phyloP scores from a whole-genome alignment of 1,284 basidiomycete genomes.

The Vanrija sp. region DNA sequence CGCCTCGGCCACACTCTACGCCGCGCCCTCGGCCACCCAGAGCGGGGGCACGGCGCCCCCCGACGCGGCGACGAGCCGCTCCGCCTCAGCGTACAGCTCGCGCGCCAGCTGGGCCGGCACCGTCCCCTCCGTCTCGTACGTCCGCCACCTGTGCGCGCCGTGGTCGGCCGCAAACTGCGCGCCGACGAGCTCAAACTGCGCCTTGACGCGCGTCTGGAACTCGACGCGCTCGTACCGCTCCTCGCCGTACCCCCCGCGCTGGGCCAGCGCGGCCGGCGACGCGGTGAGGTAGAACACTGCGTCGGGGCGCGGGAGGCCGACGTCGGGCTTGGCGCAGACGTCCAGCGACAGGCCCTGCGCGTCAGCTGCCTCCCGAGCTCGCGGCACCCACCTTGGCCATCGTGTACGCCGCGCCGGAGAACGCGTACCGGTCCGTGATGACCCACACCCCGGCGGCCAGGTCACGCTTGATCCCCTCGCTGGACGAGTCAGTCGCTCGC shows the following conservation, averaged over 20 bases:
- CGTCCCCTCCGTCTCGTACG: slow-evolving; percentile 62
- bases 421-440: slow-evolving; percentile 92
- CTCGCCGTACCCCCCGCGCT: slow-evolving; percentile 63
- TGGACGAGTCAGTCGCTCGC: slow-evolving; percentile 41
- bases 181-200: slow-evolving; percentile 63
- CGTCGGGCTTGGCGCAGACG: slow-evolving; percentile 84
- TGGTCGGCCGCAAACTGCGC: slow-evolving; percentile 17
- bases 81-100: too few species aligned
- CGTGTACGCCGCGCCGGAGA: slow-evolving; percentile 94
- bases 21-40: too few species aligned
- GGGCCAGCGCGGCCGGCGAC: slow-evolving; percentile 63
- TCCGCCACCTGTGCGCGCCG: slow-evolving; percentile 55
- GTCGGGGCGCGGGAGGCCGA: slow-evolving; percentile 82
- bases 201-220: slow-evolving; percentile 55
- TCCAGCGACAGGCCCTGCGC: slow-evolving; percentile 55
- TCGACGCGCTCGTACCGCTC: neutral
- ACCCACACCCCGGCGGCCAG: slow-evolving; percentile 67
- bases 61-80: too few species aligned
- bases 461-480: slow-evolving; percentile 61
- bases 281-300: slow-evolving; percentile 83
- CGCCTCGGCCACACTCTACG: too few species aligned
- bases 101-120: slow-evolving; percentile 15
- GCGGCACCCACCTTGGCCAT: slow-evolving; percentile 64
- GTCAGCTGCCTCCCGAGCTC: slow-evolving; percentile 20
- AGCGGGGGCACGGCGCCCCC: too few species aligned